Evolutionary conservation across 2,329 filamentous ascomycete genomes (phyloP).

Genomic region (Talaromyces sp.): DNA sequence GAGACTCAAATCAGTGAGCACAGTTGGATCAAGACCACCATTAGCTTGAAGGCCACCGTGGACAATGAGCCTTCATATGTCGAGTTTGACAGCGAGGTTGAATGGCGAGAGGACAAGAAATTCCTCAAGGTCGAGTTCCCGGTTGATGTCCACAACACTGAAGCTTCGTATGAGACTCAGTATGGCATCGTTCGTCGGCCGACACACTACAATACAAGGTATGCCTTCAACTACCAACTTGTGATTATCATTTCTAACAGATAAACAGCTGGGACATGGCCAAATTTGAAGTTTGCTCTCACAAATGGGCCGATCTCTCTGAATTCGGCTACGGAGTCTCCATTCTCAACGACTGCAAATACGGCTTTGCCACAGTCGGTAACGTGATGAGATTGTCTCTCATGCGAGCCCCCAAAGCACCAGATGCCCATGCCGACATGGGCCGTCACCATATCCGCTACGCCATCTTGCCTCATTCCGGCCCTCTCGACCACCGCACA

Average conservation of each 20-base stretch:
- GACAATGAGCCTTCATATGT: slow-evolving; percentile 66
- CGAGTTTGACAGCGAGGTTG: slow-evolving; percentile 79
- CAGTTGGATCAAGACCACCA: slow-evolving; percentile 81
- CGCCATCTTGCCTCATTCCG: slow-evolving; percentile 82
- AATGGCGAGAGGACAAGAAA: slow-evolving; percentile 96
- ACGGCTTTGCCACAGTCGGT: slow-evolving; percentile 87
- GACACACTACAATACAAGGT: slow-evolving; percentile 94
- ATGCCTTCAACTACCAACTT: slow-evolving; percentile 28
- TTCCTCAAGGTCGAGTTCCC: slow-evolving; percentile 99
- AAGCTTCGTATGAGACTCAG: slow-evolving; percentile 93
- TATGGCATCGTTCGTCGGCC: slow-evolving; percentile 84
- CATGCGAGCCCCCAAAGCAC: slow-evolving; percentile 83
- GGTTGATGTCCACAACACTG: slow-evolving; percentile 82
- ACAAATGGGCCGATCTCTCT: slow-evolving; percentile 88
- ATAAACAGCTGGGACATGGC: slow-evolving; percentile 79
- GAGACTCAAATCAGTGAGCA: slow-evolving; percentile 82
- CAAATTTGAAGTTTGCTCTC: slow-evolving; percentile 94
- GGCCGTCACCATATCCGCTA: slow-evolving; percentile 82
- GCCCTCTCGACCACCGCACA: slow-evolving; percentile 67
- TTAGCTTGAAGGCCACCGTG: slow-evolving; percentile 70
- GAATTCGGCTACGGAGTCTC: slow-evolving; percentile 87
- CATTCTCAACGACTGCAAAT: slow-evolving; percentile 92
- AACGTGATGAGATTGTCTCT: slow-evolving; percentile 86
- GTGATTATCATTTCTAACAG: slow-evolving; percentile 14
- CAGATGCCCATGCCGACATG: slow-evolving; percentile 93